Evolutionary conservation across 1,284 basidiomycete genomes (phyloP), one percentile per base, ranked within the genome.

Genomic region (Tilletia caries): DNA sequence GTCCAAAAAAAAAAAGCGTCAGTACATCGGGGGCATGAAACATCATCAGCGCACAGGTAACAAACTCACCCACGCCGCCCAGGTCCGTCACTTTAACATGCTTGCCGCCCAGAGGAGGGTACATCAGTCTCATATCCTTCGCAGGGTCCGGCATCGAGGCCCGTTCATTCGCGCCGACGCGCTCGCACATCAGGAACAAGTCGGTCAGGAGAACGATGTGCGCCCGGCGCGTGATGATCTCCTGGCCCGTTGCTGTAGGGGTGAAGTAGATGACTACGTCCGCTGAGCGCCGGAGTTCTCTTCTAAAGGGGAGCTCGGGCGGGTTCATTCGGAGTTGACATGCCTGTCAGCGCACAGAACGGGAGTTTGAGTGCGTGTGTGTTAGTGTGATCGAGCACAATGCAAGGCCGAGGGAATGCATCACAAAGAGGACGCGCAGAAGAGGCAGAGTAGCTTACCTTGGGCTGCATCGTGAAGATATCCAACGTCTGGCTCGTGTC

Each of bases 31-130:
- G 64, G 44, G 43, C 20, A 50, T 50, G 48, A 83, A 86, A 73
- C 76, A 81, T 81, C 78, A 10, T 18, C n/a, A 60, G 2, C n/a
- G 67, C 84, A 83, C 69, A 86, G 85, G 4, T 89, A 86, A 29
- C n/a, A 8, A 29, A 66, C 65, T 34, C 29, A 66, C 65, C 76
- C 89, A 90, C 32, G 85, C 86, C n/a, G 90, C 88, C 74, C 88
- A 87, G 67, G 10, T 77, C 75, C 8, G 79, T 68, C 23, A 76
- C 73, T 6, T 71, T 64, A 67, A 98, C 86, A 79, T 97, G 93
- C 83, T 97, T 98, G 3, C 94, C 95, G 8, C 96, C 91, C 66
- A 99, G 85, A 2, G 96, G 96, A 25, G 96, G 96, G 85, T 96
- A 99, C 73, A 91, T 89, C 66, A 99, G 86, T 90, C 91, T 93